These are phyloP conservation scores for Rhizophora apiculata DNA, from an alignment of 345 rosid species.

Conservation along the genomic window DNA sequence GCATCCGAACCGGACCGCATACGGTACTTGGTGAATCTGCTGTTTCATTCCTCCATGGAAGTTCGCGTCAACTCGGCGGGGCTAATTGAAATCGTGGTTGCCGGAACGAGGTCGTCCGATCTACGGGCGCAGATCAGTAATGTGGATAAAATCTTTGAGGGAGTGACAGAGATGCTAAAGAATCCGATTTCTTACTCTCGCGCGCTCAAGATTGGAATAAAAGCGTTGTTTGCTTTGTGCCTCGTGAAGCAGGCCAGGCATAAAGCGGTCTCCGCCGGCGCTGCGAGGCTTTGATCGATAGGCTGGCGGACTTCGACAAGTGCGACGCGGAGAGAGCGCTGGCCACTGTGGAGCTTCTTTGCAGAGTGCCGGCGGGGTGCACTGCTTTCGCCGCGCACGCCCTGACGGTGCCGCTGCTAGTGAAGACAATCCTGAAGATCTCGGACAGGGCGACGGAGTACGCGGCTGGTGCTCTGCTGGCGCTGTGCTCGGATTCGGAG, in stretches of 20 bases:
- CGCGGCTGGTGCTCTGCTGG: slow-evolving; percentile 81
- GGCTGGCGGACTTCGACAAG: slow-evolving; percentile 69
- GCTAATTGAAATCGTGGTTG: slow-evolving; percentile 67
- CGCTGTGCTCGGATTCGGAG: slow-evolving; percentile 73
- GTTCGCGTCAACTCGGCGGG: slow-evolving; percentile 77
- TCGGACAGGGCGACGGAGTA: slow-evolving; percentile 93
- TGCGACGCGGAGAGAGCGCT: slow-evolving; percentile 83
- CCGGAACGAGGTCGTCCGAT: slow-evolving; percentile 64
- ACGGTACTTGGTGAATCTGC: slow-evolving; percentile 37
- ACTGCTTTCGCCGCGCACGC: slow-evolving; percentile 64
- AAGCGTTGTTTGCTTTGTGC: slow-evolving; percentile 80
- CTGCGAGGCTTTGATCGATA: slow-evolving; percentile 55
- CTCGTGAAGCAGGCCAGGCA: slow-evolving; percentile 76
- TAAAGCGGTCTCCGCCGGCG: slow-evolving; percentile 75
- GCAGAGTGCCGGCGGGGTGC: slow-evolving; percentile 72
- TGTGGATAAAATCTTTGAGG: slow-evolving; percentile 59
- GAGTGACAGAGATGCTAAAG: slow-evolving; percentile 63
- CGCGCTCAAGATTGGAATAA: slow-evolving; percentile 65
- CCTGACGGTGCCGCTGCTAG: slow-evolving; percentile 74
- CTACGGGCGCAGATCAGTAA: slow-evolving; percentile 52
- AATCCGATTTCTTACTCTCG: slow-evolving; percentile 53
- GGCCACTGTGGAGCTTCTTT: slow-evolving; percentile 81
- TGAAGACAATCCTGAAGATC: slow-evolving; percentile 64
- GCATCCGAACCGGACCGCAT: slow-evolving; percentile 52
- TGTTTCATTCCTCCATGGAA: slow-evolving; percentile 59